Evolutionary conservation across 2,329 filamentous ascomycete species (phyloP).

Genomic region (Claviceps sp.): DNA sequence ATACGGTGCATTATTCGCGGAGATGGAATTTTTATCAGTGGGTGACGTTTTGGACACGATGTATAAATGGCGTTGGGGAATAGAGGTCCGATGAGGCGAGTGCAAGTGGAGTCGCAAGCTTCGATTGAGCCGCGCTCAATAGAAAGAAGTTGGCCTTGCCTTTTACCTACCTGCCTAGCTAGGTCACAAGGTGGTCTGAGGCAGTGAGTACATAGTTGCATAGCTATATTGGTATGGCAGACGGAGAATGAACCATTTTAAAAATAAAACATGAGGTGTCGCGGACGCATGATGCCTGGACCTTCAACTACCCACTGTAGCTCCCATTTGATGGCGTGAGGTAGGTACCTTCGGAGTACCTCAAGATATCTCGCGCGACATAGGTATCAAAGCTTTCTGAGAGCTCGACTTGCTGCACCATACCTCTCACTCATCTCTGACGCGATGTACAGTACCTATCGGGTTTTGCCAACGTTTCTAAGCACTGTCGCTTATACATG

Average conservation of each 20-base stretch:
- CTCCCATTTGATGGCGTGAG: no score
- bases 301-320: no score
- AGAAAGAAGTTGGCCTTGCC: neutral
- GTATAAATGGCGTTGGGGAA: neutral
- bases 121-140: neutral
- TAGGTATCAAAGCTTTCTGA: no score
- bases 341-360: no score
- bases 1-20: neutral
- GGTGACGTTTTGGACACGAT: constrained; percentile 1
- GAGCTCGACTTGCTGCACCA: no score
- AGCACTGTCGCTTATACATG: no score
- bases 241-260: neutral
- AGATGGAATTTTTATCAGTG: neutral
- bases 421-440: no score
- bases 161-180: neutral
- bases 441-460: no score
- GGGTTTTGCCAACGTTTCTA: no score
- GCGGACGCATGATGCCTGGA: no score
- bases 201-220: neutral
- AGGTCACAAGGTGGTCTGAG: neutral
- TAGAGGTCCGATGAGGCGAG: neutral
- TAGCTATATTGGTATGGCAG: neutral
- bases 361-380: no score
- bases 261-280: no score
- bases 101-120: neutral